Percentiles rank a stretch among this genome's conserved stretches.
These are phyloP conservation scores for Vigna trinervia DNA, from an alignment of 306 rosid species.

Conservation along the genomic window DNA sequence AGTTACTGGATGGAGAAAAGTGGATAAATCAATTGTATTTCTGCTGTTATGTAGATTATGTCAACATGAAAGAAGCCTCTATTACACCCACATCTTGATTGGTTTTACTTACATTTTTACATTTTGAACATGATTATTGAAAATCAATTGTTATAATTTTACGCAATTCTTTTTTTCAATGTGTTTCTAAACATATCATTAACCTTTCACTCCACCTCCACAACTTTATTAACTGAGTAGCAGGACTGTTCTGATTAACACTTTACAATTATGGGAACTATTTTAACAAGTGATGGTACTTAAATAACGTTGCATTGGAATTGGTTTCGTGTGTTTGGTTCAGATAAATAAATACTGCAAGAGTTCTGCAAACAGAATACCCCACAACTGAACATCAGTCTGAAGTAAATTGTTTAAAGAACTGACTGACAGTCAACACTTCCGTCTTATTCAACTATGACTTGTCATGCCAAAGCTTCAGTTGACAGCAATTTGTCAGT, in stretches of 20 bases:
- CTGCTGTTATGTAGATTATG: background rate
- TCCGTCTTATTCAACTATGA: conserved; percentile 12
- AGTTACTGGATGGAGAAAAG: background rate
- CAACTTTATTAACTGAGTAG: background rate
- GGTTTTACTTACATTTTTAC: too few relatives aligned
- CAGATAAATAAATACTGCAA: conserved; percentile 16
- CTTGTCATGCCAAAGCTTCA: conserved; percentile 35
- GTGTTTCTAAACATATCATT: too few relatives aligned
- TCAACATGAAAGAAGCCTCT: background rate
- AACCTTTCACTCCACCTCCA: too few relatives aligned
- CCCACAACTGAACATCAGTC: conserved; percentile 21
- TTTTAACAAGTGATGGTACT: background rate
- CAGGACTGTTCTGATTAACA: background rate
- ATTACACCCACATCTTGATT: too few relatives aligned
- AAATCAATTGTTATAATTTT: too few relatives aligned
- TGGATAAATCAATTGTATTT: background rate
- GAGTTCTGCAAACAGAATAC: background rate
- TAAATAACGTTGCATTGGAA: background rate
- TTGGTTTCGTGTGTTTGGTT: background rate
- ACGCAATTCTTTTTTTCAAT: too few relatives aligned
- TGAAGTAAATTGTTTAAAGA: conserved; percentile 8
- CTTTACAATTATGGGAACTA: background rate
- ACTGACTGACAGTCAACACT: conserved; percentile 12
- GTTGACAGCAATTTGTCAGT: conserved; percentile 6
- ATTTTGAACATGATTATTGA: too few relatives aligned